Base-by-base conservation (phyloP, 75 land plant genomes). In the Sequoiadendron giganteum region DNA sequence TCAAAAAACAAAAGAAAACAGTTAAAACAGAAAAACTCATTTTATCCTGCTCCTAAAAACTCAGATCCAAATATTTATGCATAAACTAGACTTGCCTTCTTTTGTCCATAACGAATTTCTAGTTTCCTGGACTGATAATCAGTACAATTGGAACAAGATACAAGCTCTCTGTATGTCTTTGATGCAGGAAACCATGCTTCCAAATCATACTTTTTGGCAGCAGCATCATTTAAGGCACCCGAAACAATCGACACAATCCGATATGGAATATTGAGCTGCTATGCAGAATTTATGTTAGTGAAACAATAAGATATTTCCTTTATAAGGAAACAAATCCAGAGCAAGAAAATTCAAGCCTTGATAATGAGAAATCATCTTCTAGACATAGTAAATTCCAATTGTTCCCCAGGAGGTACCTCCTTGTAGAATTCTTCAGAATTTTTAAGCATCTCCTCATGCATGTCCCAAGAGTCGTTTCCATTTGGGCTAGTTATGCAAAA, bases 171-270 rank as follows among this genome's bases (percentile, higher is more conserved):
- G 87, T 92, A 93, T n/a, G 98, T 93, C 83, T 93, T 94, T 5
- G 99, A 97, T 42, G 98, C 98, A 81, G 99, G 99, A 86, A 96
- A 97, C 99, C 99, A 97, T 68, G 89, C 97, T 93, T 97, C 99
- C 87, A 97, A 91, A 84, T 97, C 99, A 91, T 95, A 97, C 89
- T 97, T 97, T 91, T 97, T 97, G 34, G 99, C 98, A 61, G 99
- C 99, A 36, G 96, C 95, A 91, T 97, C 99, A 91, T 97, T 97
- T 86, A 97, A 78, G 30, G 99, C 99, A 42, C 99, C 99, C 88
- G 99, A 96, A 39, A 97, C 99, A 90, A 97, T 97, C 0, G 96
- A 80, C 25, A 97, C 99, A 73, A 97, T 90, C 56, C 92, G 94
- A 88, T 96, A 97, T 18, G 99, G 99, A 55, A 97, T 61, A 3